These are phyloP conservation scores for Pisolithus albus DNA, from an alignment of 768 basidiomycete genomes.

Conservation along the genomic window DNA sequence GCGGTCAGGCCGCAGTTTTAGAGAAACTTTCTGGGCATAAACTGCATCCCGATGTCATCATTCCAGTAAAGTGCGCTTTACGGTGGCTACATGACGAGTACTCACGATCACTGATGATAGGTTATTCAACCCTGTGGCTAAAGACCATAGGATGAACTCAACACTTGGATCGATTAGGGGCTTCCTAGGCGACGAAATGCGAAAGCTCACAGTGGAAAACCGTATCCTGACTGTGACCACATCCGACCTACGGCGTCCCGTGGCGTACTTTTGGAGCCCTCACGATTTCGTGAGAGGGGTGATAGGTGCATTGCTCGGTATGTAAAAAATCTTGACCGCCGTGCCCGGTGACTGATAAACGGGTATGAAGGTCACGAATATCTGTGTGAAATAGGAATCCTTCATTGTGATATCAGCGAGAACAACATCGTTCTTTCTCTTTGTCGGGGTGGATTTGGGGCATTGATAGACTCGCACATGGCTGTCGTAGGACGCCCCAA, in stretches of 20 bases:
- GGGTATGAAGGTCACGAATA: slow-evolving; percentile 13
- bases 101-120: background rate
- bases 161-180: slow-evolving; percentile 6
- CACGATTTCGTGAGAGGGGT: slow-evolving; percentile 15
- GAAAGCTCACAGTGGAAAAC: background rate
- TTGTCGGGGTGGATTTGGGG: slow-evolving; percentile 7
- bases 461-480: slow-evolving; percentile 15
- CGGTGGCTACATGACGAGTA: background rate
- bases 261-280: slow-evolving; percentile 11
- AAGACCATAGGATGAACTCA: background rate
- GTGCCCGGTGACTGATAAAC: background rate
- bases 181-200: background rate
- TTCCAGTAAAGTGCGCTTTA: background rate
- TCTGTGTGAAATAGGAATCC: slow-evolving; percentile 14
- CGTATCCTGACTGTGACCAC: background rate
- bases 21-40: background rate
- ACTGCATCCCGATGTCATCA: background rate
- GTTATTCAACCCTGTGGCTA: background rate
- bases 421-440: slow-evolving; percentile 28
- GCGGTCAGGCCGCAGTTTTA: background rate
- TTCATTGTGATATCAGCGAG: slow-evolving; percentile 29
- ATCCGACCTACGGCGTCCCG: slow-evolving; percentile 7
- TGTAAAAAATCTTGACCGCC: background rate
- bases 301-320: slow-evolving; percentile 11
- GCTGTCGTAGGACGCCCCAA: background rate